phyloP scores from a whole-genome alignment of 1,139 yeast species.

The Candida mesenterica region DNA sequence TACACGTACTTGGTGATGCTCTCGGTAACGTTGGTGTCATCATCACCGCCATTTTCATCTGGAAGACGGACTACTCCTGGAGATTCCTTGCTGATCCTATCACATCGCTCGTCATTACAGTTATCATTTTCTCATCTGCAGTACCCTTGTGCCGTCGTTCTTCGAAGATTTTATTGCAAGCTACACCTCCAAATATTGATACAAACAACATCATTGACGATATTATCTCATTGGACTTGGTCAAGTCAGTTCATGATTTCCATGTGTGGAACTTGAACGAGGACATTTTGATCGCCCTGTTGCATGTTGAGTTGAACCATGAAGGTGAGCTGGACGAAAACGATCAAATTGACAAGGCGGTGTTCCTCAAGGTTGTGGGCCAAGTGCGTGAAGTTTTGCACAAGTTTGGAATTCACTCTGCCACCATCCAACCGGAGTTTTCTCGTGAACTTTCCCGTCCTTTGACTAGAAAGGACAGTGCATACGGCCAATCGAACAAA shows the following conservation, averaged over 20 bases:
- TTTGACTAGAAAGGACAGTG: slow-evolving; percentile 17
- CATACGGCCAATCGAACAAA: slow-evolving; percentile 35
- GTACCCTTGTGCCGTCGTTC: slow-evolving; percentile 86
- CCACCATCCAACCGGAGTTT: slow-evolving; percentile 93
- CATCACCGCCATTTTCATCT: slow-evolving; percentile 81
- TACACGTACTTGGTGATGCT: slow-evolving; percentile 96
- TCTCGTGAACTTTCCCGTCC: not conserved
- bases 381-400: slow-evolving; percentile 79
- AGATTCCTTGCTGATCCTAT: slow-evolving; percentile 82
- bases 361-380: slow-evolving; percentile 69
- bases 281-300: slow-evolving; percentile 80
- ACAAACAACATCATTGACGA: slow-evolving; percentile 72
- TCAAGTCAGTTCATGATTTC: slow-evolving; percentile 86
- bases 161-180: slow-evolving; percentile 85
- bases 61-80: slow-evolving; percentile 93
- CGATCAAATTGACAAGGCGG: slow-evolving; percentile 29
- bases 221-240: slow-evolving; percentile 65
- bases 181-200: slow-evolving; percentile 80
- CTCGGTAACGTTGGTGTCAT: slow-evolving; percentile 95
- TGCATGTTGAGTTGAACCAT: slow-evolving; percentile 74
- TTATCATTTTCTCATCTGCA: slow-evolving; percentile 87
- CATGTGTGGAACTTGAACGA: slow-evolving; percentile 97
- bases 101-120: slow-evolving; percentile 80
- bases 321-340: slow-evolving; percentile 20
- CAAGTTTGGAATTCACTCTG: slow-evolving; percentile 84